Evolutionary conservation across 139 green algal species (phyloP).

Genomic region (Axilococcus clingmanii): DNA sequence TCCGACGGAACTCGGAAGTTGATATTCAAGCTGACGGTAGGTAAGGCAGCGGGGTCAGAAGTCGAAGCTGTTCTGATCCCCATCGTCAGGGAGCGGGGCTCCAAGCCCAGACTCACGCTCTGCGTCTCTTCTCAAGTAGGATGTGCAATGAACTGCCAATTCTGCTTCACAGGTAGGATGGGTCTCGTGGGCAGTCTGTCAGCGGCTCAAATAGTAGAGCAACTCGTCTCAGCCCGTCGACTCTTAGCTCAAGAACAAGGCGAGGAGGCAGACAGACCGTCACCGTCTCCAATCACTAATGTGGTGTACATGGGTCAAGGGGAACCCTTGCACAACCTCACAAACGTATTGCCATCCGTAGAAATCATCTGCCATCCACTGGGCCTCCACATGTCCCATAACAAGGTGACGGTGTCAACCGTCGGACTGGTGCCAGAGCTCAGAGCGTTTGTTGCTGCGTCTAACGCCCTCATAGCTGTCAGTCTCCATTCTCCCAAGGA

Average conservation of each 20-base stretch:
- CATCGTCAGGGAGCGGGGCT: constrained; percentile 30
- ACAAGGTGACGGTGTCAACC: constrained; percentile 42
- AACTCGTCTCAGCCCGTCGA: constrained; percentile 50
- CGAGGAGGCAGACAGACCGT: not conserved
- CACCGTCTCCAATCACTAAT: constrained; percentile 48
- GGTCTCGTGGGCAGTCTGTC: constrained; percentile 59
- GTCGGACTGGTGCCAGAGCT: constrained; percentile 77
- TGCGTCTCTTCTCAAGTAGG: constrained; percentile 67
- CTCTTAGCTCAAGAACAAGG: constrained; percentile 20
- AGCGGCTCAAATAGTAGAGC: constrained; percentile 72
- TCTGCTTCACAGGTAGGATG: constrained; percentile 74
- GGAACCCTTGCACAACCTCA: constrained; percentile 76
- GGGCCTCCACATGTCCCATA: constrained; percentile 63
- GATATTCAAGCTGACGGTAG: constrained; percentile 47
- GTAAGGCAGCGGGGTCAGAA: constrained; percentile 18
- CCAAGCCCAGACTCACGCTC: constrained; percentile 49
- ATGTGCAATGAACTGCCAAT: constrained; percentile 74
- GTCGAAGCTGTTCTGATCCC: constrained; percentile 80
- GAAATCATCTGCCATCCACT: constrained; percentile 53
- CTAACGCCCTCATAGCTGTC: constrained; percentile 63
- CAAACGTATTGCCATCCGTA: constrained; percentile 50
- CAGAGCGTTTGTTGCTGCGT: constrained; percentile 32
- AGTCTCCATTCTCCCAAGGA: constrained; percentile 88
- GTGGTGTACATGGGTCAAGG: constrained; percentile 85
- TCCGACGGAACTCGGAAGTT: constrained; percentile 70